Evolutionary conservation across 257 asterid species (phyloP).

Genomic region (Solanum etuberosum): DNA sequence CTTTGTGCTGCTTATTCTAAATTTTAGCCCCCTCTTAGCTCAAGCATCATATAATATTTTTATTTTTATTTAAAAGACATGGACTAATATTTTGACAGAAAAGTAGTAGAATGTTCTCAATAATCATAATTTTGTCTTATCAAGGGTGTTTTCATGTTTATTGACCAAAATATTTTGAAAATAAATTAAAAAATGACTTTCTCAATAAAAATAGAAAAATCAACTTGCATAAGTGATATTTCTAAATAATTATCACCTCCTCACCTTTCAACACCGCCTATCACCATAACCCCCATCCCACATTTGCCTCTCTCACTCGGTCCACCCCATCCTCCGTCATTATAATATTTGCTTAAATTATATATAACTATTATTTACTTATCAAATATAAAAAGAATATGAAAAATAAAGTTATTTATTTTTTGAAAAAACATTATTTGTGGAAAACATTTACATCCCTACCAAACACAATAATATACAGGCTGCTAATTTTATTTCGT

Average conservation of each 20-base stretch:
- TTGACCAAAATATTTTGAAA: neutral
- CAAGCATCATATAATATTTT: neutral
- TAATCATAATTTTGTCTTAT: neutral
- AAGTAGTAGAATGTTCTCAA: neutral
- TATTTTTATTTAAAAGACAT: neutral
- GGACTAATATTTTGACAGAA: neutral
- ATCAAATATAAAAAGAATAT: neutral
- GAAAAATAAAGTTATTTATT: neutral
- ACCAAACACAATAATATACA: neutral
- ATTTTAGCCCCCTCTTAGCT: neutral
- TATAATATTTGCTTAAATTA: neutral
- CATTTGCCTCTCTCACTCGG: neutral
- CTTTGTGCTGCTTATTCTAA: neutral
- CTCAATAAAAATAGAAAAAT: too few species aligned
- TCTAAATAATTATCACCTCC: too few species aligned
- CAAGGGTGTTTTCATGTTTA: neutral
- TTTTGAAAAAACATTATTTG: neutral
- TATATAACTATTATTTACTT: neutral
- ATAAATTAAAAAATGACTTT: neutral
- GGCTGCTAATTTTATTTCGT: neutral
- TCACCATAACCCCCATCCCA: neutral
- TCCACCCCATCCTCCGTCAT: too few species aligned
- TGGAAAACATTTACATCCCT: neutral
- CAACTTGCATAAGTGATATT: too few species aligned
- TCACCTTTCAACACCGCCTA: too few species aligned